Base-by-base conservation (phyloP, 1,139 yeast genomes). In the Pichia inconspicua region DNA sequence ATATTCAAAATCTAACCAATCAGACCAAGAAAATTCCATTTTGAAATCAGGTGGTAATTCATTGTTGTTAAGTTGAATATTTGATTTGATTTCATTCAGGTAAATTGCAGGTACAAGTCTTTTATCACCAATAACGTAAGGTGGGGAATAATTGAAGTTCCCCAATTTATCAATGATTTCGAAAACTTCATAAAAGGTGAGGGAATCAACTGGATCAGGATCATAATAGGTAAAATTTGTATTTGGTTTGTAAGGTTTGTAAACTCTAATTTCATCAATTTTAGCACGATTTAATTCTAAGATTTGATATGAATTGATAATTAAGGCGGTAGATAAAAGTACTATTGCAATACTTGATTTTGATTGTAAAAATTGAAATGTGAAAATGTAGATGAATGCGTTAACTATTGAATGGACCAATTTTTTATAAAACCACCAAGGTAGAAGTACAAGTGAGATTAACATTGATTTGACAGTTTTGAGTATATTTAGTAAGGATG, bases 1-100 rank as follows among this genome's bases (percentile, higher is more conserved):
- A 17, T 47, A 43, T 31, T 58, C 56, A 42, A 61, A 45, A 50
- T 61, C 55, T 11, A 59, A 46, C 66, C 66, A 63, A 43, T 59
- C 60, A 10, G 44, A 36, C 66, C 66, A 63, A 12, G 51, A 47
- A 48, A 63, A 62, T 1, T 55, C 53, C 1, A 58, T 27, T 17
- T 39, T 39, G 25, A 55, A 53, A 5, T 46, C 25, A 5, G 25
- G 31, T n/a, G 42, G 10, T 27, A 49, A 32, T 22, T 37, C 40
- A 8, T 12, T n/a, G 14, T 41, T 31, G n/a, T 42, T 39, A 12
- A 27, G 44, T 4, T 19, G n/a, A 6, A 49, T 25, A 15, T 35
- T 27, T 14, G 39, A 12, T 7, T 25, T 12, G 7, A 49, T 32
- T 10, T 41, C 14, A 25, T 44, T 38, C 11, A 49, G 15, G 30